A percentile compares a stretch with the other conserved stretches of the same genome.
These are phyloP conservation scores for Solanum dulcamara DNA, from an alignment of 257 asterid genomes.

Conservation along the genomic window DNA sequence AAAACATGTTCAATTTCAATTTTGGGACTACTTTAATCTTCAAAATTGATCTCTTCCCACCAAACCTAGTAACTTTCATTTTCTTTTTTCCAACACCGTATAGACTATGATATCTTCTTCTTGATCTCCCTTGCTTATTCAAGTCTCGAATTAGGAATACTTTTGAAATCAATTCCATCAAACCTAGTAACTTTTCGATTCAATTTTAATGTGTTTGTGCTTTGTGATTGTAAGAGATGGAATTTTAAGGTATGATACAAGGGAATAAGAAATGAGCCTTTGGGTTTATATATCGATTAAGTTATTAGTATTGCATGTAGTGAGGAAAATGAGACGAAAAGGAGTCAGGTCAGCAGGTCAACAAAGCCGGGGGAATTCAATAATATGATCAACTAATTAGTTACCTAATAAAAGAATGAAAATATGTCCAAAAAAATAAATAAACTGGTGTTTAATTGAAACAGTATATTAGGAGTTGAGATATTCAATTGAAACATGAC, in stretches of 20 bases:
- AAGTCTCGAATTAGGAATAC: neutral
- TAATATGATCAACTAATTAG: too few relatives aligned
- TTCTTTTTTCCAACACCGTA: neutral
- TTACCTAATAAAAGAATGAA: too few relatives aligned
- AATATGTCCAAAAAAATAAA: too few relatives aligned
- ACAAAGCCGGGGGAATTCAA: too few relatives aligned
- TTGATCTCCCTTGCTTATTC: slow-evolving; percentile 10
- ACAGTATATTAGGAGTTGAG: too few relatives aligned
- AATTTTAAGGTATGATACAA: neutral
- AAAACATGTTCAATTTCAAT: slow-evolving; percentile 6
- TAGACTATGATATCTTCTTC: slow-evolving; percentile 5
- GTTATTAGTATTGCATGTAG: too few relatives aligned
- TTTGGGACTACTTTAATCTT: neutral
- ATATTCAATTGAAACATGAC: too few relatives aligned
- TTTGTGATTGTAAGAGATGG: neutral
- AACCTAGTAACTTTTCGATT: too few relatives aligned
- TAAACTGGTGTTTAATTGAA: too few relatives aligned
- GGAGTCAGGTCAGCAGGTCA: too few relatives aligned
- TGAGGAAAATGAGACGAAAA: too few relatives aligned
- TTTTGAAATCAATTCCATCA: neutral
- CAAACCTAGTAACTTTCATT: slow-evolving; percentile 10
- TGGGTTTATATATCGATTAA: neutral
- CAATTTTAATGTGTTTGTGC: too few relatives aligned
- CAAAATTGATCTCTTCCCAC: slow-evolving; percentile 1
- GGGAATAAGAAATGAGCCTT: neutral